These are phyloP conservation scores for Lactarius akahatsu DNA, from an alignment of 768 basidiomycete species.

Conservation along the genomic window DNA sequence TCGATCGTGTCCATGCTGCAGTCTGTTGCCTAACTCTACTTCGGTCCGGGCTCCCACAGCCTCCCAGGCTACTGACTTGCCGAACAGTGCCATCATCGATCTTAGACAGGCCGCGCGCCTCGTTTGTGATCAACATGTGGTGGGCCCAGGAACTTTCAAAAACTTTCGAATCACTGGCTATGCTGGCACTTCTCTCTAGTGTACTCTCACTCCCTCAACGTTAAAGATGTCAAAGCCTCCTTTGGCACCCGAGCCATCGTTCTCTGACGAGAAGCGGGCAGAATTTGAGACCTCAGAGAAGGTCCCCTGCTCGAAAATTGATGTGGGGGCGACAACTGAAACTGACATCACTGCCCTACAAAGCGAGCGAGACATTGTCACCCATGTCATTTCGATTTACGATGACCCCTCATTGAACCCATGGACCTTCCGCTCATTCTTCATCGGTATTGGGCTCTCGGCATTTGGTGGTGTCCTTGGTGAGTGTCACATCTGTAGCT, in stretches of 20 bases:
- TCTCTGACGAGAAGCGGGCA: constrained; percentile 9
- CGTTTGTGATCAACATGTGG: no score
- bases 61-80: no score
- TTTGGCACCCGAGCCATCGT: neutral
- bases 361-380: constrained; percentile 49
- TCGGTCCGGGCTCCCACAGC: no score
- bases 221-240: neutral
- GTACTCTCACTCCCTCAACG: no score
- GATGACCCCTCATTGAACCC: constrained; percentile 48
- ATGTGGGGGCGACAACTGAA: constrained; percentile 38
- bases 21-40: no score
- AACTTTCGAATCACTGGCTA: no score
- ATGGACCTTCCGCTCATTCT: constrained; percentile 48
- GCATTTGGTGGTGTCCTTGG: constrained; percentile 53
- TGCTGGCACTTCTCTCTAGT: no score
- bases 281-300: neutral
- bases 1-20: no score
- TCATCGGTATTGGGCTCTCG: constrained; percentile 49
- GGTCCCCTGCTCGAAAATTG: constrained; percentile 34
- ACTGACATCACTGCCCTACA: constrained; percentile 40
- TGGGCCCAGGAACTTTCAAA: no score
- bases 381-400: constrained; percentile 45
- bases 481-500: constrained; percentile 28
- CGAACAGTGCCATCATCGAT: no score
- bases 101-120: no score